phyloP scores from a whole-genome alignment of 2,329 filamentous ascomycete species.

The Pseudogymnoascus sp. region DNA sequence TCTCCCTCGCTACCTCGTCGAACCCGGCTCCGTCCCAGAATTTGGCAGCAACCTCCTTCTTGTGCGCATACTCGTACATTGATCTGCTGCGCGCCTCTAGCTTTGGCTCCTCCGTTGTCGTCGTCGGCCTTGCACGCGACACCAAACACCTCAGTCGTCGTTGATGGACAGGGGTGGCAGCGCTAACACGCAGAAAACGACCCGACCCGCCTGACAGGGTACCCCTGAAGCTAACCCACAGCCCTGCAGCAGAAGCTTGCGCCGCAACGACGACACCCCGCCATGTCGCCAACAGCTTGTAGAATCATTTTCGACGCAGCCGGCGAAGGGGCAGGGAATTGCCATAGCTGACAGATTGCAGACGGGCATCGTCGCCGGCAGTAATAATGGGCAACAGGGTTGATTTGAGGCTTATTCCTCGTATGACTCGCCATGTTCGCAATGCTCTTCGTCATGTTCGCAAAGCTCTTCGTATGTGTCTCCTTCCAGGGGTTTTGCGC shows the following conservation, averaged over 20 bases:
- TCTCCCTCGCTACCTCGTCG: too few species aligned
- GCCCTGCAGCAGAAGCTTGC: not conserved
- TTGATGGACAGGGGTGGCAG: not conserved
- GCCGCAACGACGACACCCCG: not conserved
- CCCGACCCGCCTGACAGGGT: not conserved
- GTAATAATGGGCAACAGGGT: not conserved
- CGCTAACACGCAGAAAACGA: not conserved
- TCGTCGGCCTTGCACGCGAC: not conserved
- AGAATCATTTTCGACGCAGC: not conserved
- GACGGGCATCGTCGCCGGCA: not conserved
- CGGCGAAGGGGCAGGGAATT: not conserved
- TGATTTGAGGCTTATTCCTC: too few species aligned
- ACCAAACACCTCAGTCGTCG: not conserved
- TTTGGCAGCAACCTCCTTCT: too few species aligned
- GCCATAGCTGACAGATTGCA: not conserved
- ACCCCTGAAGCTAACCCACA: not conserved
- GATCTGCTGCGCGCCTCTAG: too few species aligned
- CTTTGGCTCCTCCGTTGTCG: too few species aligned
- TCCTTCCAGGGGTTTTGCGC: not conserved
- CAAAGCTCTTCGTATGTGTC: not conserved
- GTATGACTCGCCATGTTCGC: not conserved
- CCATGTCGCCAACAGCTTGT: not conserved
- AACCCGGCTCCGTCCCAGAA: too few species aligned
- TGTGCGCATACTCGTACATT: too few species aligned
- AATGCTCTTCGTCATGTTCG: too few species aligned